These are phyloP conservation scores for Suhomyces atakaporum DNA, from an alignment of 1,139 yeast species.

Conservation along the genomic window DNA sequence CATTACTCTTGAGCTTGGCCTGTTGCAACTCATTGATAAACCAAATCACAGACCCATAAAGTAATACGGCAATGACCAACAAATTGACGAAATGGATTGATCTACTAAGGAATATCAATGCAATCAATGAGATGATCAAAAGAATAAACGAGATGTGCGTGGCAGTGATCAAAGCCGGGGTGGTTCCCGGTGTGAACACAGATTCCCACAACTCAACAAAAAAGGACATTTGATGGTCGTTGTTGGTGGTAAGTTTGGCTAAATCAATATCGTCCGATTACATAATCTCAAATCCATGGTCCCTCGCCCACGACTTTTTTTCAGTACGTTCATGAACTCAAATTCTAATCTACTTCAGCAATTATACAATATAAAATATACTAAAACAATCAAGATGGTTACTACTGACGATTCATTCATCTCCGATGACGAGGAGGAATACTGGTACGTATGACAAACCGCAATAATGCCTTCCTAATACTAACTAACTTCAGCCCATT, in stretches of 20 bases:
- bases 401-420: conserved; percentile 53
- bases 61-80: conserved; percentile 62
- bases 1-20: conserved; percentile 48
- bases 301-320: conserved; percentile 12
- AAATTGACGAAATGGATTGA: conserved; percentile 80
- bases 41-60: conserved; percentile 88
- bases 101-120: conserved; percentile 61
- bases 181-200: conserved; percentile 90
- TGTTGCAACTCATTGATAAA: conserved; percentile 70
- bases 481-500: conserved; percentile 64
- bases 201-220: conserved; percentile 83
- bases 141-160: conserved; percentile 70
- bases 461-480: too few species aligned
- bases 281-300: too few species aligned
- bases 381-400: conserved; percentile 20
- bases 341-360: neutral
- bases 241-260: conserved; percentile 3
- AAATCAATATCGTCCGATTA: neutral
- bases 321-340: conserved; percentile 1
- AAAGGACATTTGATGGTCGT: too few species aligned
- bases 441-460: conserved; percentile 48
- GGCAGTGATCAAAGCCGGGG: conserved; percentile 83
- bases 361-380: too few species aligned
- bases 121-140: conserved; percentile 51
- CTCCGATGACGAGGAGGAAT: conserved; percentile 81